Base-by-base conservation (phyloP, 1,139 yeast species). In the Yamadazyma spencermartinsiae region DNA sequence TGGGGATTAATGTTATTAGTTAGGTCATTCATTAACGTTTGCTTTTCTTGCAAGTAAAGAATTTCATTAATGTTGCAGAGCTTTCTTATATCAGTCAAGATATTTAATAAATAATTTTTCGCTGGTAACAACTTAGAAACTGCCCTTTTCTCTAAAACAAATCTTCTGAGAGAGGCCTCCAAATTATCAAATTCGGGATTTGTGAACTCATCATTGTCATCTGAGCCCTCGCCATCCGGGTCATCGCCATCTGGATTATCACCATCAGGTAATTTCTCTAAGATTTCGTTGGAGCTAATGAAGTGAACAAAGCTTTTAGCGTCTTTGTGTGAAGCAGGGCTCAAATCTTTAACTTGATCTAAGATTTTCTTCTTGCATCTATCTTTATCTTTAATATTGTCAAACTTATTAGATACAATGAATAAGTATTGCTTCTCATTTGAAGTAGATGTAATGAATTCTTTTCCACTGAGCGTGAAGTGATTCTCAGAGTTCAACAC, bases 401-500 rank as follows among this genome's bases (percentile, higher is more conserved):
- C 98, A 58, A 88, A 94, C 54, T 86, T 79, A 64, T 94, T 94
- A 33, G 92, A 95, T 14, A 94, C 98, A 56, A 94, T 89, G 56
- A 94, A 94, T 37, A 92, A 87, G 47, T 89, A 79, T 45, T 94
- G 82, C 63, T 90, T 92, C 54, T 94, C 99, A 38, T 83, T 82
- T 1, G 96, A 92, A 2, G 97, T 96, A 30, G 88, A 80, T 4
- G 92, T 74, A 39, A 94, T 87, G 53, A 94, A 94, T 54, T 94
- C 98, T 52, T 88, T 86, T 1, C 98, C 98, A 0, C 96, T 86
- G 38, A 88, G 69, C 0, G 99, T 94, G 55, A 94, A 86, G 58
- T 92, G 98, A 53, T 94, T 94, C 55, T 90, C 98, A 0, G 98
- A 95, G 57, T 86, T 86, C 4, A 94, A 96, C 4, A 94, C 98